phyloP scores from a whole-genome alignment of 148 eudicot species.

The Polygonum maritimum region DNA sequence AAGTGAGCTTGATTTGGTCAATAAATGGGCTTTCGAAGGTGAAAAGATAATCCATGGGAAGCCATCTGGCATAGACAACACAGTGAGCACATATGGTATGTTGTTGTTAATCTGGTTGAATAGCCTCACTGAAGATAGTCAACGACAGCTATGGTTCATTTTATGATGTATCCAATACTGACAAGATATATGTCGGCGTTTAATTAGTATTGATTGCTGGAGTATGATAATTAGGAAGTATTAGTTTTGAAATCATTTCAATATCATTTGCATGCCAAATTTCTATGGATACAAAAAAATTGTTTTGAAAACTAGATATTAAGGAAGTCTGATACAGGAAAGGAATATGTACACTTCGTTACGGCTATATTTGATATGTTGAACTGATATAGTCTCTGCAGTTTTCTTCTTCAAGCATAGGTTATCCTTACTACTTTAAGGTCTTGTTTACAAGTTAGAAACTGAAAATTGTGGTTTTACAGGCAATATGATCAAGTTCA shows the following conservation, averaged over 20 bases:
- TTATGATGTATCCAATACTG: not conserved
- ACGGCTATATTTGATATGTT: not conserved
- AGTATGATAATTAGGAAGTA: not conserved
- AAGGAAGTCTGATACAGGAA: not conserved
- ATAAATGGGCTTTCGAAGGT: slow-evolving; percentile 96
- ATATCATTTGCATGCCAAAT: not conserved
- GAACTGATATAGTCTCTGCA: not conserved
- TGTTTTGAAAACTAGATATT: not conserved
- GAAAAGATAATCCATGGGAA: slow-evolving; percentile 94
- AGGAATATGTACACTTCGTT: not conserved
- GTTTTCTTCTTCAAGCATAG: not conserved
- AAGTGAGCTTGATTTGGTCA: slow-evolving; percentile 63
- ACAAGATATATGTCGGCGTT: not conserved
- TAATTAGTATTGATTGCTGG: not conserved
- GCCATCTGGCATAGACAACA: slow-evolving; percentile 97
- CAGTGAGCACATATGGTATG: slow-evolving; percentile 97
- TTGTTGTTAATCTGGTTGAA: not conserved
- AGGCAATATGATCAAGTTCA: slow-evolving; percentile 94
- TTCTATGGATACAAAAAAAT: not conserved
- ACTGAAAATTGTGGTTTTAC: slow-evolving; percentile 10
- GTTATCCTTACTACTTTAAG: not conserved
- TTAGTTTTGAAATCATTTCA: not conserved
- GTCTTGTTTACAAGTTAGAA: not conserved
- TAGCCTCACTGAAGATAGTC: not conserved
- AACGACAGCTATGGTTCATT: not conserved